Evolutionary conservation across 306 rosid species (phyloP).

Genomic region (Leucaena leucocephala): DNA sequence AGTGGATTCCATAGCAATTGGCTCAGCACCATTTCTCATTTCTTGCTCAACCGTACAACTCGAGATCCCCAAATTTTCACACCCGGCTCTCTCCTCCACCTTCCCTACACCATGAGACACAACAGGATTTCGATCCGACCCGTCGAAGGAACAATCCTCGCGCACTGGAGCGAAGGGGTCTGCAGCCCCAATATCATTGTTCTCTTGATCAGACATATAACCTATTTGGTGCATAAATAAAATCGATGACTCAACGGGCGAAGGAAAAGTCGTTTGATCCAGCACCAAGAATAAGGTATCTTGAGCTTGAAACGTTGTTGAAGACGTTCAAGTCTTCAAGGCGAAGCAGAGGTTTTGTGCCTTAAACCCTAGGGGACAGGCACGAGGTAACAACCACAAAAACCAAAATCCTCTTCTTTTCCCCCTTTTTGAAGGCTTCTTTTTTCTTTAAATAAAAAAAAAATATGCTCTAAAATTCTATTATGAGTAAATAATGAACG

Average conservation of each 20-base stretch:
- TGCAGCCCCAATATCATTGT: not conserved
- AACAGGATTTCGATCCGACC: slow-evolving; percentile 29
- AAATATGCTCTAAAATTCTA: too few relatives aligned
- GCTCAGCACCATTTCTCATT: not conserved
- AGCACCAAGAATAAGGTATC: not conserved
- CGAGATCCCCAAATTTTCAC: slow-evolving; percentile 32
- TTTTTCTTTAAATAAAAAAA: too few relatives aligned
- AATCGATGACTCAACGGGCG: slow-evolving; percentile 60
- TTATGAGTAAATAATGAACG: too few relatives aligned
- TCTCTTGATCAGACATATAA: slow-evolving; percentile 32
- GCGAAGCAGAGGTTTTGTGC: not conserved
- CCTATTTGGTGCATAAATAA: slow-evolving; percentile 44
- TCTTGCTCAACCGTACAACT: slow-evolving; percentile 15
- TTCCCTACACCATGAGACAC: slow-evolving; percentile 1
- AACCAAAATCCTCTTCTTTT: too few relatives aligned
- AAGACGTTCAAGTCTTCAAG: not conserved
- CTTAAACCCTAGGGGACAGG: not conserved
- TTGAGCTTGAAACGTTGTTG: not conserved
- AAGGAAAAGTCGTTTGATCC: slow-evolving; percentile 36
- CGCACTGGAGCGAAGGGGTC: not conserved
- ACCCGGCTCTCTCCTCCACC: slow-evolving; percentile 25
- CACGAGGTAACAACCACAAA: too few relatives aligned
- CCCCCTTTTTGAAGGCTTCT: too few relatives aligned
- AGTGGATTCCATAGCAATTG: not conserved
- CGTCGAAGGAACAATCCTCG: not conserved